Evolutionary conservation across 257 asterid genomes (phyloP).

Genomic region (Haberlea rhodopensis): DNA sequence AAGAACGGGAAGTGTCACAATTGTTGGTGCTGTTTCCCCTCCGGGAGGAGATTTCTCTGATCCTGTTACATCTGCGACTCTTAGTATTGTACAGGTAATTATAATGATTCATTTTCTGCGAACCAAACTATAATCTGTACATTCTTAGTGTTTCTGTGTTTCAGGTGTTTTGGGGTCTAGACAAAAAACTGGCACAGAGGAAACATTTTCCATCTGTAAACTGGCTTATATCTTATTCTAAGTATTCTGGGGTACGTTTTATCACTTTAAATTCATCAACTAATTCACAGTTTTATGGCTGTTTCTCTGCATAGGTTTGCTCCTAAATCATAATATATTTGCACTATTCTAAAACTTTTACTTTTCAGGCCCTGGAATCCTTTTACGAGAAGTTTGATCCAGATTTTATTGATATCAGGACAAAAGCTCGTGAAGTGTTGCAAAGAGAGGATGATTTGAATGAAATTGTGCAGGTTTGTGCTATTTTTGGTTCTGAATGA

Average conservation of each 20-base stretch:
- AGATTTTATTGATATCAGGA: slow-evolving; percentile 91
- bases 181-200: slow-evolving; percentile 97
- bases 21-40: slow-evolving; percentile 99
- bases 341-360: slow-evolving; percentile 21
- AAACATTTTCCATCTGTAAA: slow-evolving; percentile 98
- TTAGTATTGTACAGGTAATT: slow-evolving; percentile 92
- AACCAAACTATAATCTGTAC: slow-evolving; percentile 22
- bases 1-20: slow-evolving; percentile 96
- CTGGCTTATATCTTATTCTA: slow-evolving; percentile 98
- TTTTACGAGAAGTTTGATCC: slow-evolving; percentile 95
- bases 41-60: slow-evolving; percentile 99
- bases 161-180: slow-evolving; percentile 99
- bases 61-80: slow-evolving; percentile 99
- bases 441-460: slow-evolving; percentile 97
- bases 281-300: neutral
- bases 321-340: slow-evolving; percentile 12
- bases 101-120: slow-evolving; percentile 14
- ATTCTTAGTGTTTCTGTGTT: slow-evolving; percentile 17
- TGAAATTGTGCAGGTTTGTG: slow-evolving; percentile 57
- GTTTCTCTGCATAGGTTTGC: neutral
- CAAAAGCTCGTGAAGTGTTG: slow-evolving; percentile 98
- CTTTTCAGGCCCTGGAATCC: slow-evolving; percentile 84
- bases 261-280: neutral
- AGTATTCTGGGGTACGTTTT: slow-evolving; percentile 74
- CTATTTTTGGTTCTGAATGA: neutral